Evolutionary conservation across 78 protist species (phyloP).

Genomic region (Emiliania huxleyi): DNA sequence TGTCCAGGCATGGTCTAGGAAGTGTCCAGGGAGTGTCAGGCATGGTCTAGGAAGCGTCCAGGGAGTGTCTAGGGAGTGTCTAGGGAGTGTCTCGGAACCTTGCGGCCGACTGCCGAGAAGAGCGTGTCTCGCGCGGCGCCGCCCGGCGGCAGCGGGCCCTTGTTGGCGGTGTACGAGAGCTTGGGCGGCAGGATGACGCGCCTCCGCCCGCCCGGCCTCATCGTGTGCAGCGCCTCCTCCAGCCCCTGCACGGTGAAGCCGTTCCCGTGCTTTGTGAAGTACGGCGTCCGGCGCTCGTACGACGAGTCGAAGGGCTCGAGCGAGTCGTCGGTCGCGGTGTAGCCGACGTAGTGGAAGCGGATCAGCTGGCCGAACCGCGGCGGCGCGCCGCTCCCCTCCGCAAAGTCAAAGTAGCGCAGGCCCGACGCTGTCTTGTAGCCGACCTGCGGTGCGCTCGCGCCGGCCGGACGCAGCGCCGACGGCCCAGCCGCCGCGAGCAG

Average conservation of each 20-base stretch:
- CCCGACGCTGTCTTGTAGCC: neutral
- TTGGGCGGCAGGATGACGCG: neutral
- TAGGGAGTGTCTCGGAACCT: no score
- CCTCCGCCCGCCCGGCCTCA: neutral
- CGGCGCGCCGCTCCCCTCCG: neutral
- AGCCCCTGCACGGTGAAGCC: neutral
- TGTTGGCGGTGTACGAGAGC: neutral
- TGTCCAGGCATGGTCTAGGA: no score
- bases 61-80: no score
- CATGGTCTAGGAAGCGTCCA: no score
- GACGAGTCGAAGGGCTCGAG: neutral
- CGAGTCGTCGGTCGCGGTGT: neutral
- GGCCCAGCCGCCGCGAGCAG: neutral
- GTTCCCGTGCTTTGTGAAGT: neutral
- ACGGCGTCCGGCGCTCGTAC: neutral
- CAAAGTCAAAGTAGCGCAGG: neutral
- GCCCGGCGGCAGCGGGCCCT: neutral
- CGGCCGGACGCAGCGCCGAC: no score
- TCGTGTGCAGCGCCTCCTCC: neutral
- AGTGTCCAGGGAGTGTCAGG: no score
- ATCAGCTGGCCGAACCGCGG: neutral
- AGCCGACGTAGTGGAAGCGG: neutral
- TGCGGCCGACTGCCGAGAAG: neutral
- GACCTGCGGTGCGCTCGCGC: neutral
- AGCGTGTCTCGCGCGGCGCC: neutral